A percentile compares a stretch with the other conserved stretches of the same genome.
phyloP scores from a whole-genome alignment of 345 rosid genomes.

The Populus ilicifolia region DNA sequence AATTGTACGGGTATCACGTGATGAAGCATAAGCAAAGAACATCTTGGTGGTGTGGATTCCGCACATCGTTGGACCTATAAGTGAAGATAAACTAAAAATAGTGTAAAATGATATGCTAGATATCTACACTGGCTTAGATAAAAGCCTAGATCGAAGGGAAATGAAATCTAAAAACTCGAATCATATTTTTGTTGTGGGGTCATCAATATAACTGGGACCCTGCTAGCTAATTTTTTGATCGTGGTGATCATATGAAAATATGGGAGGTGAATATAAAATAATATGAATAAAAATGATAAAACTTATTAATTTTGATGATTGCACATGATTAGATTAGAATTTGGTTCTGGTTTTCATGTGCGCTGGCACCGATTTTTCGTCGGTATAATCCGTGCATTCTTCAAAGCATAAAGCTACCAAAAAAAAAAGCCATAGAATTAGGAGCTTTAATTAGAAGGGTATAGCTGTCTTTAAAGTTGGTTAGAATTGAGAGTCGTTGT shows the following conservation, averaged over 20 bases:
- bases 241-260: not conserved
- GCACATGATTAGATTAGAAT: slow-evolving; percentile 35
- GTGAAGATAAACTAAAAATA: slow-evolving; percentile 9
- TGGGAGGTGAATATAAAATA: not conserved
- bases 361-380: not conserved
- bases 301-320: slow-evolving; percentile 19
- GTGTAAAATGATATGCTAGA: slow-evolving; percentile 1
- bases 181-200: not conserved
- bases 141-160: slow-evolving; percentile 20
- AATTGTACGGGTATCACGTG: slow-evolving; percentile 33
- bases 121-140: not conserved
- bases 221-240: not conserved
- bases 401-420: not conserved
- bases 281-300: not conserved
- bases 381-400: slow-evolving; percentile 21
- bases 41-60: slow-evolving; percentile 13
- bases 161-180: not conserved
- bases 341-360: slow-evolving; percentile 13
- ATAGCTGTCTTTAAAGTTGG: not conserved
- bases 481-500: slow-evolving; percentile 13
- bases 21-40: slow-evolving; percentile 12
- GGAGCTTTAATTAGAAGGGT: not conserved
- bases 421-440: slow-evolving; percentile 10
- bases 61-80: slow-evolving; percentile 1
- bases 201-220: not conserved